Conservation (phyloP, 305 asterid species). For the Petunia hybrid region DNA sequence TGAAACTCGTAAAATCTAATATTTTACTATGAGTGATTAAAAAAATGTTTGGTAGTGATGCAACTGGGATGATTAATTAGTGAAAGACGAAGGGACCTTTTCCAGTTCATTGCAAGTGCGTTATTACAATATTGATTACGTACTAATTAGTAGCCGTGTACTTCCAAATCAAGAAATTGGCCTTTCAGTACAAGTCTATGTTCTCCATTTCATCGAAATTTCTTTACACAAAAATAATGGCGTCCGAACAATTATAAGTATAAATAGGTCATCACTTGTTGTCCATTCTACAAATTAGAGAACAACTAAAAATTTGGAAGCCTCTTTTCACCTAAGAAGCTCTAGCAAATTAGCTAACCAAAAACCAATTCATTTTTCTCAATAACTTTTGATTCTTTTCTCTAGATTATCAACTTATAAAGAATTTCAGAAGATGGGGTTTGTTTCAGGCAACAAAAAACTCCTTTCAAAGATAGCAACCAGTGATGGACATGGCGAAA, state of each 20-base stretch:
- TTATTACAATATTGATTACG: not conserved
- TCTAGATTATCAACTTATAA: too few species aligned
- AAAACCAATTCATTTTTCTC: not conserved
- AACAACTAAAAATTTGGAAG: too few species aligned
- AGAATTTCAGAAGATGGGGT: not conserved
- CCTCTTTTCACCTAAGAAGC: too few species aligned
- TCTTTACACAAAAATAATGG: not conserved
- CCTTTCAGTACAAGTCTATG: not conserved
- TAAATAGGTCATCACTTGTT: slow-evolving; percentile 14
- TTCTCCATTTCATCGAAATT: slow-evolving; percentile 27
- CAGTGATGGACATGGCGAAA: slow-evolving; percentile 47
- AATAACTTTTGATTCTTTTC: not conserved
- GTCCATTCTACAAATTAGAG: not conserved
- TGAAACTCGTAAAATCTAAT: too few species aligned
- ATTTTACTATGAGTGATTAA: too few species aligned
- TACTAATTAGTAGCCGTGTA: not conserved
- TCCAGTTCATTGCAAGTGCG: not conserved
- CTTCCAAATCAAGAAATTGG: not conserved
- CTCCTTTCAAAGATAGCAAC: slow-evolving; percentile 44
- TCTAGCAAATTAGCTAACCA: too few species aligned
- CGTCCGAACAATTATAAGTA: not conserved
- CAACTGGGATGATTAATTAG: not conserved
- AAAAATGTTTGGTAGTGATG: too few species aligned
- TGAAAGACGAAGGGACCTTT: not conserved
- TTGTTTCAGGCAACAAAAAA: not conserved